Base-by-base conservation (phyloP, 257 asterid genomes). In the Primulina huaijiensis region DNA sequence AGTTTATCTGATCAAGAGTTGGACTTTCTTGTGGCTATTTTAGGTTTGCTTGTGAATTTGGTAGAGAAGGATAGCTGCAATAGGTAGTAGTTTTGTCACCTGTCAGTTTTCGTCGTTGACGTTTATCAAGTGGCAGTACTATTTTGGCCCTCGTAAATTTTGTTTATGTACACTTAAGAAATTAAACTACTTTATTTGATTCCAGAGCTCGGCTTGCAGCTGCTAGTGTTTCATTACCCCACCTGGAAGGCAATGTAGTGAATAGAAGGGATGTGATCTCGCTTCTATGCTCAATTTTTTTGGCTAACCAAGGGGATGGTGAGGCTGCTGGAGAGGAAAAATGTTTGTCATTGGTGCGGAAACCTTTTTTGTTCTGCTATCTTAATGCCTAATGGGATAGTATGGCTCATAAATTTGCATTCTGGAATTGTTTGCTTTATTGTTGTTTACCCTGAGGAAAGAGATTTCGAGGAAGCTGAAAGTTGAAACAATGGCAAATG, bases 31-130 rank as follows among this genome's bases (percentile, higher is more conserved):
- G 94, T 89, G 71, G 92, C 94, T 72, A 85, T 89, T 75, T 68
- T 89, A 78, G 96, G 96, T n/a, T 81, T 89, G 79, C 94, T 89
- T 70, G 96, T 89, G 78, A 89, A 89, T 82, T 80, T 89, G 82
- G 94, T 89, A 25, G 96, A 89, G 83, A 89, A 89, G 80, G 94
- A 87, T 67, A 81, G 84, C 34, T 59, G 69, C 65, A 89, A 85
- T 75, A 85, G 96, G 96, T 89, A 68, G 8, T 43, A 5, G 21
- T 43, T 43, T 12, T 43, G 57, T 50, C 57, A 43, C 57, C 21
- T 1, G 57, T 50, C 20, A 16, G 57, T 50, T 14, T 17, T 17
- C 3, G 2, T 4, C 20, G 57, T 14, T 50, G 57, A 50, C 8
- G 20, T 50, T 17, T 50, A 50, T 50, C 16, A 10, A 40, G 57